phyloP scores from a whole-genome alignment of 306 rosid species.

The Cucumis hystrix region DNA sequence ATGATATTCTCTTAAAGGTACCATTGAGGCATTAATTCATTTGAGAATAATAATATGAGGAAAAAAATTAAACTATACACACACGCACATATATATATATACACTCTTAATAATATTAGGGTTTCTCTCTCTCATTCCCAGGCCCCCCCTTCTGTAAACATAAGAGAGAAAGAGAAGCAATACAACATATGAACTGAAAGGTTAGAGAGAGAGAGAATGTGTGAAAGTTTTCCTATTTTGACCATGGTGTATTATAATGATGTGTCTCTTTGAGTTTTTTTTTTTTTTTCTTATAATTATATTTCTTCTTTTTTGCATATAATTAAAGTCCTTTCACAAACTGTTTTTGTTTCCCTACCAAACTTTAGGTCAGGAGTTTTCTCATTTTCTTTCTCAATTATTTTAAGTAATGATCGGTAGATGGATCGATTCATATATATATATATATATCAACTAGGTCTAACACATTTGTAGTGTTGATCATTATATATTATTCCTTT shows the following conservation, averaged over 20 bases:
- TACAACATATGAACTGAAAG: not conserved
- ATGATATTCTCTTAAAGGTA: constrained; percentile 5
- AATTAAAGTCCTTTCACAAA: not conserved
- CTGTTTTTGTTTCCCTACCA: not conserved
- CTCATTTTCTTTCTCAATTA: too few species aligned
- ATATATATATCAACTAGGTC: too few species aligned
- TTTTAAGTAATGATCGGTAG: too few species aligned
- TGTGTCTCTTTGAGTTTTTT: not conserved
- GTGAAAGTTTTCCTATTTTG: not conserved
- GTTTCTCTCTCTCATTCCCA: not conserved
- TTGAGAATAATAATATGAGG: not conserved
- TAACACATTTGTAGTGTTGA: too few species aligned
- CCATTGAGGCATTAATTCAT: constrained; percentile 1
- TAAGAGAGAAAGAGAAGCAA: not conserved
- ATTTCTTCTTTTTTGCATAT: too few species aligned
- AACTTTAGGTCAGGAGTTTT: too few species aligned
- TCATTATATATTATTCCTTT: too few species aligned
- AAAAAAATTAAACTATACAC: not conserved
- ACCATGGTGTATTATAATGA: constrained; percentile 1
- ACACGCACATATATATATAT: too few species aligned
- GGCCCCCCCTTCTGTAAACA: not conserved
- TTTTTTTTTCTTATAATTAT: too few species aligned
- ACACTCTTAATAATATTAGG: not conserved
- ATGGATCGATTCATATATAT: too few species aligned
- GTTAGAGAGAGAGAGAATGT: not conserved